Conservation (phyloP, 768 basidiomycete genomes). For the Gloeophyllum trabeum region DNA sequence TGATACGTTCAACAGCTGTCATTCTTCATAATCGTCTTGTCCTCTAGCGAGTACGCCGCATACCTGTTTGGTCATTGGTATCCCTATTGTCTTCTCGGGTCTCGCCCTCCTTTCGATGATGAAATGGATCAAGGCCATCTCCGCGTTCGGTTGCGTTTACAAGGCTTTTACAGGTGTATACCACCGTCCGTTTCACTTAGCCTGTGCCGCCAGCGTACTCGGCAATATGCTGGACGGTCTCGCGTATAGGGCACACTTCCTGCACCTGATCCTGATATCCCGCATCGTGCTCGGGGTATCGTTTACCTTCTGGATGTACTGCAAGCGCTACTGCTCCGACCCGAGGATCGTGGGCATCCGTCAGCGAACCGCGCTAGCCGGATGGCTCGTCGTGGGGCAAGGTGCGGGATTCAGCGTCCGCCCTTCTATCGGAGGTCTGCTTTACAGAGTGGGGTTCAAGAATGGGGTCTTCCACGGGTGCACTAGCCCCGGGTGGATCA, state of each 20-base stretch:
- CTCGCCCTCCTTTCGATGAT: conserved; percentile 44
- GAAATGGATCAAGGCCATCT: conserved; percentile 49
- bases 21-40: conserved; percentile 62
- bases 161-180: conserved; percentile 36
- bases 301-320: conserved; percentile 58
- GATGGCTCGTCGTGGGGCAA: conserved; percentile 54
- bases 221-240: conserved; percentile 51
- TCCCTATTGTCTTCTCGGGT: conserved; percentile 53
- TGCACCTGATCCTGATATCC: conserved; percentile 62
- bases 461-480: conserved; percentile 54
- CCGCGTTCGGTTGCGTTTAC: background rate
- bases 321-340: conserved; percentile 61
- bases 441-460: conserved; percentile 49
- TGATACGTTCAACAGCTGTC: conserved; percentile 32
- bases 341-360: conserved; percentile 54
- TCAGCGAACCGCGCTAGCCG: conserved; percentile 47
- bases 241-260: conserved; percentile 45
- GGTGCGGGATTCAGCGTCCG: conserved; percentile 50
- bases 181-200: conserved; percentile 39
- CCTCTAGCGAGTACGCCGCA: conserved; percentile 50
- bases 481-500: conserved; percentile 57
- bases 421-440: conserved; percentile 49
- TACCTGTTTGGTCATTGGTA: conserved; percentile 50
- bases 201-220: conserved; percentile 38
- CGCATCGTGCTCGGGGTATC: conserved; percentile 53